Evolutionary conservation across 2,329 filamentous ascomycete species (phyloP).

Genomic region (Alternaria sp.): DNA sequence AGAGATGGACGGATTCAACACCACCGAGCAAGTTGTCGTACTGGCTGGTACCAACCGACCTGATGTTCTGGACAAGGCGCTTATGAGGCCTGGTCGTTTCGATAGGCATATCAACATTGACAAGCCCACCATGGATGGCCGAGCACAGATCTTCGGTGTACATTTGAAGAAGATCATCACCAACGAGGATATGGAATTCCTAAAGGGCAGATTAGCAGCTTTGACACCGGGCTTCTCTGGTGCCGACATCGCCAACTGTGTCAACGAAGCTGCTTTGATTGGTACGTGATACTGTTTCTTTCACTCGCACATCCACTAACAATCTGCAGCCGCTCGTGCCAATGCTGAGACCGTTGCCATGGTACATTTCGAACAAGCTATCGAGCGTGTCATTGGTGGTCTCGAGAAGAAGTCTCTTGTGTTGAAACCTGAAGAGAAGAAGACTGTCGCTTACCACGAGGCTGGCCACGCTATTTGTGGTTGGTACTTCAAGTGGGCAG

Average conservation of each 20-base stretch:
- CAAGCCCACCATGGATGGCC: conserved; percentile 92
- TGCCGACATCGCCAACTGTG: conserved; percentile 97
- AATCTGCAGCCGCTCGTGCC: conserved; percentile 74
- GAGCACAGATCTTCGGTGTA: conserved; percentile 94
- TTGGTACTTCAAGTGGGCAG: conserved; percentile 97
- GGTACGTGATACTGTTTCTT: conserved; percentile 66
- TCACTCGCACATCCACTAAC: conserved; percentile 52
- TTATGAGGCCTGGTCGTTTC: conserved; percentile 96
- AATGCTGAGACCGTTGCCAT: conserved; percentile 84
- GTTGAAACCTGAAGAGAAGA: conserved; percentile 91
- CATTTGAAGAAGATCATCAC: conserved; percentile 96
- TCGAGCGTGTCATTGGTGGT: conserved; percentile 95
- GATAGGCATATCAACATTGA: conserved; percentile 97
- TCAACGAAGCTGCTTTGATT: conserved; percentile 96
- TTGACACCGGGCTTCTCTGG: conserved; percentile 96
- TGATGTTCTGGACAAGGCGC: conserved; percentile 91
- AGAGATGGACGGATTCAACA: conserved; percentile 99
- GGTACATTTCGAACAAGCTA: conserved; percentile 94
- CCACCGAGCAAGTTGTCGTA: conserved; percentile 93
- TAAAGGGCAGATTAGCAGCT: conserved; percentile 87
- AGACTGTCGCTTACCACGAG: conserved; percentile 96
- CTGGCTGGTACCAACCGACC: conserved; percentile 95
- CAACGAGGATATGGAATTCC: conserved; percentile 83
- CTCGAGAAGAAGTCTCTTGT: conserved; percentile 97
- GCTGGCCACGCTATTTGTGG: conserved; percentile 98